phyloP scores from a whole-genome alignment of 495 filamentous ascomycete genomes.

The Choiromyces venosus region DNA sequence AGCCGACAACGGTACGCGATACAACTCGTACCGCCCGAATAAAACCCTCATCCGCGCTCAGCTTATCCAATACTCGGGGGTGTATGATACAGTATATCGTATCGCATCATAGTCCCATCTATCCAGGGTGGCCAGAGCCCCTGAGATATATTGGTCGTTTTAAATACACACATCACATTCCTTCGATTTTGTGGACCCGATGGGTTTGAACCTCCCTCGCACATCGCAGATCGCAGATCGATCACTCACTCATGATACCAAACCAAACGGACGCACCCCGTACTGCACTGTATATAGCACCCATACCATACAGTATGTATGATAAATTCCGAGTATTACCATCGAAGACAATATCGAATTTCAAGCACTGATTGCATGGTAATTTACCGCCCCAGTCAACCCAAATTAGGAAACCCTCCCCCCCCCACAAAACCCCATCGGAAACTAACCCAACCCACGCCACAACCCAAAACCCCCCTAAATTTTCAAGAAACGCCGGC shows the following conservation, averaged over 20 bases:
- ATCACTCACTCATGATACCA: neutral
- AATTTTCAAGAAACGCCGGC: neutral
- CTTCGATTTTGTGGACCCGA: neutral
- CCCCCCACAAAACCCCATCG: neutral
- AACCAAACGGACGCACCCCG: too few species aligned
- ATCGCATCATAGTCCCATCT: neutral
- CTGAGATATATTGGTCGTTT: neutral
- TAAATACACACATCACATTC: neutral
- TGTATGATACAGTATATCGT: neutral
- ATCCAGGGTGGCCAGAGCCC: neutral
- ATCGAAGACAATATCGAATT: too few species aligned
- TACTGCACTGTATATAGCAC: too few species aligned
- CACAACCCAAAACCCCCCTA: neutral
- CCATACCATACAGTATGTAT: too few species aligned
- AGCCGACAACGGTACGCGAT: neutral
- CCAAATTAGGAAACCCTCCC: too few species aligned
- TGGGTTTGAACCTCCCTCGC: neutral
- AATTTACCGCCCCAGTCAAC: too few species aligned
- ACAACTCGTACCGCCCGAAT: neutral
- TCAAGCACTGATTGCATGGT: too few species aligned
- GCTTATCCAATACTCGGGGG: neutral
- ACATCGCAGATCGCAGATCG: neutral
- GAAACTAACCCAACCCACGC: neutral
- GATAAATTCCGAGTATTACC: neutral
- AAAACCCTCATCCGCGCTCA: neutral